These are phyloP conservation scores for Pseudozyma flocculosa DNA, from an alignment of 1,284 basidiomycete genomes.

Conservation along the genomic window DNA sequence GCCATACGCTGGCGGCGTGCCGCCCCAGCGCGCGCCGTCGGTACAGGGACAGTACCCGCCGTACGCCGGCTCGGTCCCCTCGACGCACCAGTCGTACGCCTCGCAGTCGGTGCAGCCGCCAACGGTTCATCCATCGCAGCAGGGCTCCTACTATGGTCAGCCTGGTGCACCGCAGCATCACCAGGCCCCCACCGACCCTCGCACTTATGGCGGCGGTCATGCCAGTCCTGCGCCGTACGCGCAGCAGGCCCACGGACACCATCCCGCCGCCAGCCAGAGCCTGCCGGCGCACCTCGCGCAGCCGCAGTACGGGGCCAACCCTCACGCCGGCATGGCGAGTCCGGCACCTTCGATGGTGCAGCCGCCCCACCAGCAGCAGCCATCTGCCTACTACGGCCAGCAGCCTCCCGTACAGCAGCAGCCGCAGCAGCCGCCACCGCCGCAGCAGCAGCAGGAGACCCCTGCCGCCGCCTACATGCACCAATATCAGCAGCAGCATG, in stretches of 20 bases:
- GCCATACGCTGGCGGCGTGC: constrained; percentile 8
- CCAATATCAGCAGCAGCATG: constrained; percentile 48
- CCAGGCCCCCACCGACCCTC: not conserved
- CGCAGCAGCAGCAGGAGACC: constrained; percentile 46
- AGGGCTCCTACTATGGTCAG: not conserved
- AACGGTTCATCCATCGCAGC: not conserved
- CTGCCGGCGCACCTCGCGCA: constrained; percentile 28
- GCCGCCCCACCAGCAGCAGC: constrained; percentile 43
- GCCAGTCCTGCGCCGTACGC: constrained; percentile 9
- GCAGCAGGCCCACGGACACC: constrained; percentile 8
- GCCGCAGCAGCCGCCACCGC: constrained; percentile 37
- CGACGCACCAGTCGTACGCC: not conserved
- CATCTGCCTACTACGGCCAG: constrained; percentile 35
- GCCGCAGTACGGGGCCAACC: constrained; percentile 7
- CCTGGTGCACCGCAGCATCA: not conserved
- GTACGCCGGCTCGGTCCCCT: not conserved
- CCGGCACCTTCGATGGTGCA: constrained; percentile 46
- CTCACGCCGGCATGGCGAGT: constrained; percentile 10
- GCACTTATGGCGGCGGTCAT: constrained; percentile 17
- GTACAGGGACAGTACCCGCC: constrained; percentile 23
- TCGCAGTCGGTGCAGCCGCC: not conserved
- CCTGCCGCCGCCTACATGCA: constrained; percentile 54
- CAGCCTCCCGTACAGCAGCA: no score
- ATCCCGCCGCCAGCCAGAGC: constrained; percentile 22
- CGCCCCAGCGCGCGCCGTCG: constrained; percentile 1